Base-by-base conservation (phyloP, 495 filamentous ascomycete genomes). In the Acidiella bohemica region DNA sequence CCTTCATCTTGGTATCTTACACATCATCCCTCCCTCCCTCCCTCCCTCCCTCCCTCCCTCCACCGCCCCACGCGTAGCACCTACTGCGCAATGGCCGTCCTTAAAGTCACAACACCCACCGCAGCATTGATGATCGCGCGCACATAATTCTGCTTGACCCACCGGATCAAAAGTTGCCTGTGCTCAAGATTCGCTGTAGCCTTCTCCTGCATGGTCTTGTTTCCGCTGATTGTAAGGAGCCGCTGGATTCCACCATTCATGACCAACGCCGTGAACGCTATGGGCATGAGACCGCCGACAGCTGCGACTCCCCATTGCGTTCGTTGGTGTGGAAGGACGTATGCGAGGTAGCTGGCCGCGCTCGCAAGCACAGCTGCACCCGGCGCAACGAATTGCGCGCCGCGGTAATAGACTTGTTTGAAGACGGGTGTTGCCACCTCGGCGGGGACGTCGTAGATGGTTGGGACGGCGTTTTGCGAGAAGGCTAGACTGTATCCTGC, bases 61-160 rank as follows among this genome's bases (percentile, higher is more conserved):
- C n/a, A n/a, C n/a, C n/a, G n/a, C n/a, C n/a, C n/a, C n/a, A n/a
- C n/a, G n/a, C n/a, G n/a, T n/a, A n/a, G n/a, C n/a, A n/a, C n/a
- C n/a, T n/a, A n/a, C n/a, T n/a, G n/a, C n/a, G n/a, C n/a, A n/a
- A 32, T 16, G 17, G 34, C 39, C 18, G 42, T 34, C 33, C 34
- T 29, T 25, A 37, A 21, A 11, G 26, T 34, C 4, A 29, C 33
- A 9, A 38, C 21, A 22, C 42, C 42, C 10, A 34, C 32, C 13
- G 27, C 42, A 13, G 39, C 12, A 13, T 12, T 31, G 2, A 44
- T n/a, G 18, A 17, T 23, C 13, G 36, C 41, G 14, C 46, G 21
- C 23, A 49, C 46, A 30, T 28, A 43, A 32, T 49, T 49, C 23
- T 44, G 40, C 34, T 4, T n/a, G 13, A 39, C 29, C 46, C 46